Percentiles rank a stretch among this genome's conserved stretches.
These are phyloP conservation scores for Penicillium glabrum DNA, from an alignment of 2,329 filamentous ascomycete species.

Conservation along the genomic window DNA sequence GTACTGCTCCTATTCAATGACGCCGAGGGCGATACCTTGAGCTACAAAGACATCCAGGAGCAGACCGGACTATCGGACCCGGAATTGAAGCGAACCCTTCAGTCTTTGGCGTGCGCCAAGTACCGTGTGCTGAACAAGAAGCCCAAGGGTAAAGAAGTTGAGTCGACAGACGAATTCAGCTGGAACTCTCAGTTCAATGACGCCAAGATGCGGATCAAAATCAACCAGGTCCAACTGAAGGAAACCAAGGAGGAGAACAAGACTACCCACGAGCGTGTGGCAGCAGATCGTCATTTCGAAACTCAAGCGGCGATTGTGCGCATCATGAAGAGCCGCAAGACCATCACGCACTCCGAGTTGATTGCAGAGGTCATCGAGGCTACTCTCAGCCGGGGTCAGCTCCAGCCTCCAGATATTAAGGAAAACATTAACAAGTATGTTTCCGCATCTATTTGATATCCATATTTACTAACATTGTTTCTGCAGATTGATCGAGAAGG, in stretches of 20 bases:
- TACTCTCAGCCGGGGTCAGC: conserved; percentile 79
- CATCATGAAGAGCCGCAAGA: conserved; percentile 94
- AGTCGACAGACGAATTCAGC: conserved; percentile 75
- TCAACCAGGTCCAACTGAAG: conserved; percentile 97
- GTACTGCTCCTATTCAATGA: conserved; percentile 89
- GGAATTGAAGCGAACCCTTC: conserved; percentile 85
- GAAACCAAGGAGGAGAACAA: conserved; percentile 95
- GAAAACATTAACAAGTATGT: conserved; percentile 90
- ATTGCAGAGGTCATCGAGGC: conserved; percentile 90
- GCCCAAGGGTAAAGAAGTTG: conserved; percentile 80
- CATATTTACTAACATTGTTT: not conserved
- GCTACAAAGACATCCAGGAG: conserved; percentile 72
- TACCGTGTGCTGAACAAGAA: conserved; percentile 79
- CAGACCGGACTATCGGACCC: conserved; percentile 72
- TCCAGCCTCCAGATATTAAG: conserved; percentile 89
- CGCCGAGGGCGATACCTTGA: conserved; percentile 63
- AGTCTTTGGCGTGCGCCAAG: conserved; percentile 91
- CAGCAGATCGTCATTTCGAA: conserved; percentile 88
- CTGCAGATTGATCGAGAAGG: conserved; percentile 82
- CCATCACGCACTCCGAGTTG: conserved; percentile 79
- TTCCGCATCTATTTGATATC: not conserved
- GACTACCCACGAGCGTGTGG: conserved; percentile 86
- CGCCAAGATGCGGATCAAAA: conserved; percentile 87
- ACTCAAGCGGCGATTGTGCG: conserved; percentile 95
- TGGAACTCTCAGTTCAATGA: conserved; percentile 78